Evolutionary conservation across 495 filamentous ascomycete genomes (phyloP), one percentile per base, ranked within the genome.

Genomic region (Penicillium pulvis): DNA sequence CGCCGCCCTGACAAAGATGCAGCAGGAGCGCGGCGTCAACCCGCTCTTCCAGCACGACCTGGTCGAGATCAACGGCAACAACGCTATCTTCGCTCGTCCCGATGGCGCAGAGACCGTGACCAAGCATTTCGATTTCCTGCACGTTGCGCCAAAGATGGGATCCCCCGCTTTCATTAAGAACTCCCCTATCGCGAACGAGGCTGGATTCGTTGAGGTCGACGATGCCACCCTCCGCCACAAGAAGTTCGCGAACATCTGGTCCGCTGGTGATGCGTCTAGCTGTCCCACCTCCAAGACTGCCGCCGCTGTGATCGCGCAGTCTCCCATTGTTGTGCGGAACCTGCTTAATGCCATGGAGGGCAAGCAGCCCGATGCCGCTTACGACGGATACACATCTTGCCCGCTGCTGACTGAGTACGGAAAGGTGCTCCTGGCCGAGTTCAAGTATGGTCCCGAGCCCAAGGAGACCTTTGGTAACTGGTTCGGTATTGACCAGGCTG

Each of bases 381-480:
- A 89, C 55, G 87, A 89, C 55, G 87, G 87, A 8, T 89, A 89
- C 68, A 85, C 87, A 0, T 87, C 85, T 1, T 89, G 87, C 71
- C 87, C 87, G 24, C 76, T 89, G n/a, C 49, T 83, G 61, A 87
- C 84, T 0, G 81, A 85, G 59, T 85, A 88, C 59, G 81, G 81
- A 53, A 87, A 89, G 73, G 84, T 89, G 14, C 75, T 89, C 47
- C 78, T 89, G 42, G 85, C 84, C 16, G 87, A 89, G 74, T 89
- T 89, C 75, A 88, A 86, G 79, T 89, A 89, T 56, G 87, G 81
- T n/a, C 85, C 84, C 11, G 80, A 77, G 59, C 87, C 87, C 5
- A 87, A 88, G 75, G 87, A 89, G 79, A 88, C 87, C 0, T 89
- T 89, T 61, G 75, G 67, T 19, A 60, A 71, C 16, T 77, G 71